Evolutionary conservation across 495 filamentous ascomycete genomes (phyloP).

Genomic region (Annulohypoxylon nitens): DNA sequence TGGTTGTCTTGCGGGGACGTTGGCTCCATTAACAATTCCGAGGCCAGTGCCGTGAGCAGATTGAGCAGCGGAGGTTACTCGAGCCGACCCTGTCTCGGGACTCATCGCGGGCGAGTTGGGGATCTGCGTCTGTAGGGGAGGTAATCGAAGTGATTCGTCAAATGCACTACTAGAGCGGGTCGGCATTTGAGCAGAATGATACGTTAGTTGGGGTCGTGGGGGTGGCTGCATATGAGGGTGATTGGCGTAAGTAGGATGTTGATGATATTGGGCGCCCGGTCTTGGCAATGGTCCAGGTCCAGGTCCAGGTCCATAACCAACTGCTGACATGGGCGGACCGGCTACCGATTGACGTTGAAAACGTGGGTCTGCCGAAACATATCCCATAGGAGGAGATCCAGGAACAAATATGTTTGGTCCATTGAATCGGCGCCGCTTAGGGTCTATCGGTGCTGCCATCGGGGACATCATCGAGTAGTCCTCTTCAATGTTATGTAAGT

Average conservation of each 20-base stretch:
- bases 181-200: slow-evolving; percentile 37
- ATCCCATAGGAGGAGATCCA: slow-evolving; percentile 47
- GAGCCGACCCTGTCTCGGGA: slow-evolving; percentile 32
- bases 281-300: slow-evolving; percentile 42
- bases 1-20: slow-evolving; percentile 13
- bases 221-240: slow-evolving; percentile 51
- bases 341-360: slow-evolving; percentile 43
- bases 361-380: slow-evolving; percentile 41
- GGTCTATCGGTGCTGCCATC: slow-evolving; percentile 58
- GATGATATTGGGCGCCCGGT: slow-evolving; percentile 42
- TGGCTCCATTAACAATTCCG: slow-evolving; percentile 29
- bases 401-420: slow-evolving; percentile 45
- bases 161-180: slow-evolving; percentile 45
- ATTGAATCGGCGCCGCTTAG: slow-evolving; percentile 70
- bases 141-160: slow-evolving; percentile 65
- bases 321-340: slow-evolving; percentile 40
- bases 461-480: slow-evolving; percentile 60
- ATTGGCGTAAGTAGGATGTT: slow-evolving; percentile 18
- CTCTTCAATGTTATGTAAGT: slow-evolving; percentile 55
- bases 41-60: slow-evolving; percentile 36
- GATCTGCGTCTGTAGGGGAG: slow-evolving; percentile 69
- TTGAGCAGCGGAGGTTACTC: slow-evolving; percentile 10
- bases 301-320: slow-evolving; percentile 39
- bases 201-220: slow-evolving; percentile 38
- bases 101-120: slow-evolving; percentile 41